These are phyloP conservation scores for Pinus tabuliformis DNA, from an alignment of 75 land plant genomes.

Conservation along the genomic window DNA sequence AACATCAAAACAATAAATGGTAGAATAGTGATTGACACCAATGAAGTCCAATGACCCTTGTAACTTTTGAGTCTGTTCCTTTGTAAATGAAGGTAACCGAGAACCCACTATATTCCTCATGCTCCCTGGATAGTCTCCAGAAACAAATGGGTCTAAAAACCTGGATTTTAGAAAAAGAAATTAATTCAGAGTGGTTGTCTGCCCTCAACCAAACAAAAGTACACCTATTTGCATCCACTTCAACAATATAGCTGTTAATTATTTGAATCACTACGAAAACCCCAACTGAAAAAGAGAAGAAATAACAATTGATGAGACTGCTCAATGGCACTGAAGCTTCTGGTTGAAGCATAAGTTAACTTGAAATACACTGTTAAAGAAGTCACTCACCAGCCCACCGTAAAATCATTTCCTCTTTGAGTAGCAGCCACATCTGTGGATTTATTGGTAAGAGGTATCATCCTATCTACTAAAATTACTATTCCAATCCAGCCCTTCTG, in stretches of 20 bases:
- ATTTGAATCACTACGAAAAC: too few relatives aligned
- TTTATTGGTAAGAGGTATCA: constrained; percentile 34
- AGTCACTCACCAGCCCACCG: constrained; percentile 44
- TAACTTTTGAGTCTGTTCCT: not conserved
- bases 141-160: constrained; percentile 16
- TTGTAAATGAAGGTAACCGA: constrained; percentile 20
- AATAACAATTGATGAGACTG: not conserved
- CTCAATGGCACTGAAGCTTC: not conserved
- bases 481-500: constrained; percentile 53
- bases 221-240: too few relatives aligned
- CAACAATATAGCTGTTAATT: too few relatives aligned
- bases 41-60: constrained; percentile 20
- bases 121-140: constrained; percentile 15
- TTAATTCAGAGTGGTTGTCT: constrained; percentile 15
- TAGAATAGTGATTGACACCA: constrained; percentile 20
- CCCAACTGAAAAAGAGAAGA: not conserved
- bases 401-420: constrained; percentile 41
- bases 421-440: constrained; percentile 39
- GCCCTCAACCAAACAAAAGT: too few relatives aligned
- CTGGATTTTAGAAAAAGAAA: constrained; percentile 1
- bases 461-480: constrained; percentile 25
- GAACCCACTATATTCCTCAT: constrained; percentile 8
- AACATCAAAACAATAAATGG: not conserved
- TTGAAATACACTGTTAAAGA: not conserved
- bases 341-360: too few relatives aligned